Evolutionary conservation across 805 yeast genomes (phyloP), one percentile per base, ranked within the genome.

Genomic region (Starmerella sp.): DNA sequence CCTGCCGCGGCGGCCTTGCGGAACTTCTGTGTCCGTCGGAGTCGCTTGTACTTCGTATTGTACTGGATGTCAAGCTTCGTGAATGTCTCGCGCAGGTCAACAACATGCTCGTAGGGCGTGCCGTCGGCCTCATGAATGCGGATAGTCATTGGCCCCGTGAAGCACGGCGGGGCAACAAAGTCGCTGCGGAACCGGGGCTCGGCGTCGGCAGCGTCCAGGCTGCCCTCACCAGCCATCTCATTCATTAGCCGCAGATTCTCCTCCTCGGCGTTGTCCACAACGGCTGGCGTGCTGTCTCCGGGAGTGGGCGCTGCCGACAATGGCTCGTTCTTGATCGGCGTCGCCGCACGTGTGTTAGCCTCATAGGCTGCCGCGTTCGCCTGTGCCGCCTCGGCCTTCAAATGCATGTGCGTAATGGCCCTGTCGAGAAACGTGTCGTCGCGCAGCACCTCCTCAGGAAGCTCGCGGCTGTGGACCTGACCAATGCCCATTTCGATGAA

Each of bases 101-200:
- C 96, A 48, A 93, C 91, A 67, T 93, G 99, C 65, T 93, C 99
- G 66, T 93, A 93, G 0, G 99, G 98, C 0, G 97, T 88, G 8
- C 98, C 98, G 68, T 93, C 97, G 0, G 96, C 95, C 65, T 93
- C 99, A 66, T 93, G 98, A 38, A 93, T 90, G 64, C 98, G 75
- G 38, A 93, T 86, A 0, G 99, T 93, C 86, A 93, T 87, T 0
- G 97, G 96, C 0, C 99, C 99, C 0, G 86, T 78, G 52, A 65
- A 66, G 22, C 50, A 38, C 6, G 55, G 15, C 31, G 38, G 46
- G 14, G 61, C 58, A 6, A 28, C 17, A 34, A 59, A 59, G 35
- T 54, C 45, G 8, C 39, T 46, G 1, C 6, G 15, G 9, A 10
- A 9, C 14, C n/a, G 30, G 6, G 52, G 41, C 4, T 43, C 43